Conservation (phyloP, 164 flowering plant species). For the Platanus orientalis region DNA sequence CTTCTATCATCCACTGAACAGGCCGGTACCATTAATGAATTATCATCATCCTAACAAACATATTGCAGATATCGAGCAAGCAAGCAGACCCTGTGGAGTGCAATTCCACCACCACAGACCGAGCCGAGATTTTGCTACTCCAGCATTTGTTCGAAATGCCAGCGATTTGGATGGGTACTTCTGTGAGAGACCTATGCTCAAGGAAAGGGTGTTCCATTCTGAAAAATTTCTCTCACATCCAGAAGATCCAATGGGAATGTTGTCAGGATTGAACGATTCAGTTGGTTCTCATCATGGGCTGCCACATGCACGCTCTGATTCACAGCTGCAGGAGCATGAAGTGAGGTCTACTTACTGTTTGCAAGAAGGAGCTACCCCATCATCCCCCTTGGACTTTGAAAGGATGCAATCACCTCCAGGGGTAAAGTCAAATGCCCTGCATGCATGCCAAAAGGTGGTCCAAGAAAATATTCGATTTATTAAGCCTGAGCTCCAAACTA, state of each 20-base stretch:
- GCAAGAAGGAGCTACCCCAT: constrained; percentile 23
- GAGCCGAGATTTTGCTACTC: constrained; percentile 28
- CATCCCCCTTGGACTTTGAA: constrained; percentile 24
- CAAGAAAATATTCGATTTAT: constrained; percentile 10
- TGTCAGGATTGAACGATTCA: constrained; percentile 29
- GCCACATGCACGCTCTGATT: constrained; percentile 55
- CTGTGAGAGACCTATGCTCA: constrained; percentile 21
- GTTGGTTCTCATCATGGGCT: constrained; percentile 29
- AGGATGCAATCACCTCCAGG: constrained; percentile 25
- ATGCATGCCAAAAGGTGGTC: too few species aligned
- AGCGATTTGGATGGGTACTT: constrained; percentile 23
- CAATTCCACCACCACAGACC: constrained; percentile 25
- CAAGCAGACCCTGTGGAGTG: constrained; percentile 15
- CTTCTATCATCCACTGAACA: constrained; percentile 17
- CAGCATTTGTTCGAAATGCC: constrained; percentile 20
- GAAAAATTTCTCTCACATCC: constrained; percentile 28
- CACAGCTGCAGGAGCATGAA: constrained; percentile 34
- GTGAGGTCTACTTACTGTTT: constrained; percentile 12
- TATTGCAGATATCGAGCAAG: constrained; percentile 20
- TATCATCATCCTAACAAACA: constrained; percentile 19
- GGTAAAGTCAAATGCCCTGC: constrained; percentile 18
- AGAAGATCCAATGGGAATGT: constrained; percentile 18
- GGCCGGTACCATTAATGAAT: constrained; percentile 18
- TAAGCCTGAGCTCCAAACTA: constrained; percentile 18
- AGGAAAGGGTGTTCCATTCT: constrained; percentile 38